These are phyloP conservation scores for Nothophoma quercina DNA, from an alignment of 2,329 filamentous ascomycete species.

Conservation along the genomic window DNA sequence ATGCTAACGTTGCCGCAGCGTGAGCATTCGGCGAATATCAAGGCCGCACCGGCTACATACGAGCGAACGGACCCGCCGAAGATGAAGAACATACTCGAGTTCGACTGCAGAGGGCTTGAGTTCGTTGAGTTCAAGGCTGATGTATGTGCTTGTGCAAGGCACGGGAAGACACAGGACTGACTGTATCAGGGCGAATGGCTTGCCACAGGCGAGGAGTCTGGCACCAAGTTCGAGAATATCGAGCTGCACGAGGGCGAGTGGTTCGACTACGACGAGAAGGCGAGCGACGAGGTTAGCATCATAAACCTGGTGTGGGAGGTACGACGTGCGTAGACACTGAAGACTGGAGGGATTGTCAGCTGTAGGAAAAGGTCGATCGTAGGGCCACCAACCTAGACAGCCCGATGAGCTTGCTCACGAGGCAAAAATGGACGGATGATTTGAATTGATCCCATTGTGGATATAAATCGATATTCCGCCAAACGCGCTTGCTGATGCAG, in stretches of 20 bases:
- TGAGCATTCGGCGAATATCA: conserved; percentile 86
- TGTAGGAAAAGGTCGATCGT: no score
- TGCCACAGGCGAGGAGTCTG: conserved; percentile 80
- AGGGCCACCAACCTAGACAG: no score
- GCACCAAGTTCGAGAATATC: conserved; percentile 80
- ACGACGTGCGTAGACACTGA: conserved; percentile 64
- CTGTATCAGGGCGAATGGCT: conserved; percentile 82
- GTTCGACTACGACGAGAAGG: conserved; percentile 98
- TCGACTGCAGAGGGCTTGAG: conserved; percentile 93
- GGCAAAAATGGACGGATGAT: not conserved
- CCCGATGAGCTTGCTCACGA: no score
- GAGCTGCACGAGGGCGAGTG: conserved; percentile 91
- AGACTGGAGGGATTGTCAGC: no score
- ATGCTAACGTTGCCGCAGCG: conserved; percentile 59
- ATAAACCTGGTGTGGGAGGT: conserved; percentile 90
- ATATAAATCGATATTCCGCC: not conserved
- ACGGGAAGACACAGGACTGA: not conserved
- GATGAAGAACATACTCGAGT: conserved; percentile 79
- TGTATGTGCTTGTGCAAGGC: conserved; percentile 58
- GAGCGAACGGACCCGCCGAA: conserved; percentile 75
- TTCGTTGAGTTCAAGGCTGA: conserved; percentile 91
- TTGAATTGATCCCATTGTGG: not conserved
- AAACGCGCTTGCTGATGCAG: conserved; percentile 14
- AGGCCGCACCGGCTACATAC: conserved; percentile 75
- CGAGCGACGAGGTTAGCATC: conserved; percentile 88